Conservation (phyloP, 805 yeast genomes). For the Blastobotrys attinorum region DNA sequence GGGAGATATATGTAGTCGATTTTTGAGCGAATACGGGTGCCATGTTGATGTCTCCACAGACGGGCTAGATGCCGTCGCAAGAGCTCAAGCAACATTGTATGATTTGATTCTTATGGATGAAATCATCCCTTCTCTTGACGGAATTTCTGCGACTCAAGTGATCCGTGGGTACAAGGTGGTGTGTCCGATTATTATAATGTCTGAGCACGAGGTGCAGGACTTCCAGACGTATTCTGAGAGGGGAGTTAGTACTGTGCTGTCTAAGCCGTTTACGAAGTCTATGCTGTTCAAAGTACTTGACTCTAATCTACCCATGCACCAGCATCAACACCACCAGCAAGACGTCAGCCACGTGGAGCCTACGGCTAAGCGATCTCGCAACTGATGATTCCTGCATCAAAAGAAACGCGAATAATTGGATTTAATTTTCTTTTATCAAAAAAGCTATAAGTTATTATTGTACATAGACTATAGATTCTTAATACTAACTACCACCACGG, state of each 20-base stretch:
- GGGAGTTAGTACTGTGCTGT: slow-evolving; percentile 88
- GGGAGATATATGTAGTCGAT: slow-evolving; percentile 73
- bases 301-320: neutral
- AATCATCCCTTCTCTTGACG: slow-evolving; percentile 51
- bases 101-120: slow-evolving; percentile 51
- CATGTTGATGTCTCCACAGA: slow-evolving; percentile 88
- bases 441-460: no score
- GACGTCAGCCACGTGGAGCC: no score
- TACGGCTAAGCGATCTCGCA: no score
- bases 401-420: no score
- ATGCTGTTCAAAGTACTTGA: slow-evolving; percentile 66
- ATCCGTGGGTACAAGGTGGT: slow-evolving; percentile 75
- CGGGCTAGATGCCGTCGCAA: slow-evolving; percentile 81
- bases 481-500: no score
- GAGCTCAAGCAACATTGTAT: slow-evolving; percentile 58
- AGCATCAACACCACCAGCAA: neutral
- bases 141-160: slow-evolving; percentile 79
- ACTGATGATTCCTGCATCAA: no score
- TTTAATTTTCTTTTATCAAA: no score
- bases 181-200: slow-evolving; percentile 67
- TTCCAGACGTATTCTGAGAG: slow-evolving; percentile 53
- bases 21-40: slow-evolving; percentile 81
- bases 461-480: no score
- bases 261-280: slow-evolving; percentile 88
- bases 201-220: slow-evolving; percentile 5